A percentile compares a stretch with the other conserved stretches of the same genome.
These are phyloP conservation scores for Helicostylum pulchrum DNA, from an alignment of 192 early-diverging fungal genomes.

Conservation along the genomic window DNA sequence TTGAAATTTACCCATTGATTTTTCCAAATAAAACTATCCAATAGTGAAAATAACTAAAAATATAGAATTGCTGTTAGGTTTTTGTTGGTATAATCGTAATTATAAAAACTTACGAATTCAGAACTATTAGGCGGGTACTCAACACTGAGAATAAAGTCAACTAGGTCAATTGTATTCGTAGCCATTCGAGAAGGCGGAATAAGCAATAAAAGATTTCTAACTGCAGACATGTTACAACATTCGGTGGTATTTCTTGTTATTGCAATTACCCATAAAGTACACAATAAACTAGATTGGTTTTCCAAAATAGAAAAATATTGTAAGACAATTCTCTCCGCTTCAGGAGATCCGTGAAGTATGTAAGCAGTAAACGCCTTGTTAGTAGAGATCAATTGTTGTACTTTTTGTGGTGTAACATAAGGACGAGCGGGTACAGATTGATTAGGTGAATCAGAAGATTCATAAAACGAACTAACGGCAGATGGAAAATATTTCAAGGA, in stretches of 20 bases:
- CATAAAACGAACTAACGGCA: conserved; percentile 45
- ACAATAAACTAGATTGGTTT: conserved; percentile 64
- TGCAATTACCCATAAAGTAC: conserved; percentile 59
- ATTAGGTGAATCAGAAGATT: conserved; percentile 16
- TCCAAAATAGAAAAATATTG: conserved; percentile 58
- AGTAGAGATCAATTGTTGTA: conserved; percentile 20
- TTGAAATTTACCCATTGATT: conserved; percentile 65
- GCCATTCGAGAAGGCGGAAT: conserved; percentile 72
- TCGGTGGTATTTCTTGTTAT: conserved; percentile 41
- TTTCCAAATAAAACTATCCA: conserved; percentile 72
- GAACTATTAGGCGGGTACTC: conserved; percentile 24
- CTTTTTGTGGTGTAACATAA: conserved; percentile 7
- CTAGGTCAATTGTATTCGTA: conserved; percentile 60
- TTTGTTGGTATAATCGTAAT: too few species aligned
- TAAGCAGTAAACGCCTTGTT: conserved; percentile 27
- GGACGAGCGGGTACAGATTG: conserved; percentile 12
- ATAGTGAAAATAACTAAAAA: conserved; percentile 31
- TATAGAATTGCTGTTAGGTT: too few species aligned
- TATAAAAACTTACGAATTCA: conserved; percentile 19
- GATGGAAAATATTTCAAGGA: conserved; percentile 54
- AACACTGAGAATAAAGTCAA: conserved; percentile 60
- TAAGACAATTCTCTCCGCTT: conserved; percentile 35
- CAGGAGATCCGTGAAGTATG: conserved; percentile 28
- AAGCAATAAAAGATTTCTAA: conserved; percentile 62
- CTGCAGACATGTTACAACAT: conserved; percentile 35